Evolutionary conservation across 2,329 filamentous ascomycete genomes (phyloP), one percentile per base, ranked within the genome.

Genomic region (Fusarium brachygibbosum): DNA sequence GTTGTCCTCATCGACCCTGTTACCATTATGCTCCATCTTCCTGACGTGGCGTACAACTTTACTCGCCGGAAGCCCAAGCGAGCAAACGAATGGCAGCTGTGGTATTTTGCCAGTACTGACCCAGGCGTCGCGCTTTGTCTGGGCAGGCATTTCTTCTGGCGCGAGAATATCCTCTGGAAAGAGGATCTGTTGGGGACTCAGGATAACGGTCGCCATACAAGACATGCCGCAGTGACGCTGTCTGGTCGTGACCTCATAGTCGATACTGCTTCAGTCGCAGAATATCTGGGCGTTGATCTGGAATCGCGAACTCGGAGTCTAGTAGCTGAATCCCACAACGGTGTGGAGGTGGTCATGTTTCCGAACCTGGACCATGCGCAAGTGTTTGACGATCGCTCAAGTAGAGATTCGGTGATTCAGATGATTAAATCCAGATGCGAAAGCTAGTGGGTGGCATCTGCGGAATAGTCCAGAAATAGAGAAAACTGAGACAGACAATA

Each of bases 41-140:
- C 90, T 1, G 84, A 91, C 64, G 88, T 93, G 32, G 89, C 90
- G 13, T 92, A 88, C 81, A 93, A 93, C 78, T 93, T 93, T 75
- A 89, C 86, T 13, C 80, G 84, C 64, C 79, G 86, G 29, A 75
- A 66, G 54, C 87, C 87, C 5, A 79, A 69, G 74, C 79, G 58
- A 58, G 89, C 91, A n/a, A 91, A 91, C 66, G 89, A 93, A 77
- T 89, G 87, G 81, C 86, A 90, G 75, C 80, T 93, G 16, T 90
- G 87, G 83, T 93, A 91, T 71, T 92, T 92, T 75, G 91, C 88
- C 8, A 87, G 85, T 44, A 89, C 85, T 55, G 91, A 93, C 69
- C 87, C 88, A 29, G 88, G 88, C 3, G 88, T 91, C 3, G 86
- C 90, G 12, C 85, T 90, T 58, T 88, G 87, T 12, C 80, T 93